Evolutionary conservation across 352 stramenopile genomes (phyloP).

Genomic region (Phytophthora tentaculata): DNA sequence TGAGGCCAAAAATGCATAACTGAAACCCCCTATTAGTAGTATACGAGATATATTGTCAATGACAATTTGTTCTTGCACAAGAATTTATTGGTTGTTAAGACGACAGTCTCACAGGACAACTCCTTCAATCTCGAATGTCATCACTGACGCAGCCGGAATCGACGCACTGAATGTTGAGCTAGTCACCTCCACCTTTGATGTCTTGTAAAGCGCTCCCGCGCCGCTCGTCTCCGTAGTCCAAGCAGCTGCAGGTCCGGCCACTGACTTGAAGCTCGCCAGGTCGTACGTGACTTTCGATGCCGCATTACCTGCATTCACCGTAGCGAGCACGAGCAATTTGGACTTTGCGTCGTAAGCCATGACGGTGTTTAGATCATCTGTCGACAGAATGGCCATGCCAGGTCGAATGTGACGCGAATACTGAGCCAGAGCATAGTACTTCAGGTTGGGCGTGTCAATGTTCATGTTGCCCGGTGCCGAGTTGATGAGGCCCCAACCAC

Average conservation of each 20-base stretch:
- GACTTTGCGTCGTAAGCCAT: constrained; percentile 45
- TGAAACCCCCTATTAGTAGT: too few relatives aligned
- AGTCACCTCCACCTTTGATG: constrained; percentile 38
- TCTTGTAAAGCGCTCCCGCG: constrained; percentile 37
- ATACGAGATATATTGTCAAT: too few relatives aligned
- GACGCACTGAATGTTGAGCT: constrained; percentile 39
- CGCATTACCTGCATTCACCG: constrained; percentile 43
- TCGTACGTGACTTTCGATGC: constrained; percentile 48
- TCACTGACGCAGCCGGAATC: constrained; percentile 46
- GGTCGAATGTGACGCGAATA: constrained; percentile 70
- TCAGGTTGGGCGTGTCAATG: constrained; percentile 48
- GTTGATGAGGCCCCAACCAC: constrained; percentile 60
- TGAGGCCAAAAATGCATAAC: too few relatives aligned
- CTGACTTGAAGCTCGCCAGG: constrained; percentile 40
- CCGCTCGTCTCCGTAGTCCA: constrained; percentile 62
- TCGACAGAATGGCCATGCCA: constrained; percentile 57
- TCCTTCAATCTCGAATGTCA: constrained; percentile 51
- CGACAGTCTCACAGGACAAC: constrained; percentile 12
- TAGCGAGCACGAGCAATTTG: constrained; percentile 49
- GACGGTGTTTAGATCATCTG: constrained; percentile 48
- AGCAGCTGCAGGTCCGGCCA: constrained; percentile 29
- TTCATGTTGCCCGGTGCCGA: constrained; percentile 44
- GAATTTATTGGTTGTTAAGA: background rate
- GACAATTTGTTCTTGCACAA: background rate
- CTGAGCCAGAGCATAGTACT: constrained; percentile 65